phyloP scores from a whole-genome alignment of 768 basidiomycete genomes.

The Rhizopogon vulgaris region DNA sequence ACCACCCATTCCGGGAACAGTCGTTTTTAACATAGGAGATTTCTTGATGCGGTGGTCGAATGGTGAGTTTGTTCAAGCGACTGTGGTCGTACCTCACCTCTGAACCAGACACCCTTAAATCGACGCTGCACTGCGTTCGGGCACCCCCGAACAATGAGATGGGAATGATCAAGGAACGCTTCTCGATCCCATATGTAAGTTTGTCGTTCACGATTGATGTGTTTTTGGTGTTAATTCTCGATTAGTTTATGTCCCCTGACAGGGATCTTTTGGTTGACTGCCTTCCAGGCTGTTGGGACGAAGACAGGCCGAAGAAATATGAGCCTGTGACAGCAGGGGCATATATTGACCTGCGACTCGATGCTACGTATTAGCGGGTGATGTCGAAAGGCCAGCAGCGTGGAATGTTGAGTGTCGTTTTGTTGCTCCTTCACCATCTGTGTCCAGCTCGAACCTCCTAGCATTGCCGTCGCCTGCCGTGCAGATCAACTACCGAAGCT shows the following conservation, averaged over 20 bases:
- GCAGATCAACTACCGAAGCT: too few species aligned
- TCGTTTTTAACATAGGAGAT: slow-evolving; percentile 49
- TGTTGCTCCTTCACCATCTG: too few species aligned
- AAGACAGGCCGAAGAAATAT: slow-evolving; percentile 42
- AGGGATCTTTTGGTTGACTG: slow-evolving; percentile 38
- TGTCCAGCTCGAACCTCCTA: too few species aligned
- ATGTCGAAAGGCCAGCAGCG: too few species aligned
- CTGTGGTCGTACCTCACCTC: not conserved
- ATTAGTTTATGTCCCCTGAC: slow-evolving; percentile 28
- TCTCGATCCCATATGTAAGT: slow-evolving; percentile 58
- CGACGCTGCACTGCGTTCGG: slow-evolving; percentile 46
- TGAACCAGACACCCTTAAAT: slow-evolving; percentile 22
- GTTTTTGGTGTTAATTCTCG: slow-evolving; percentile 7
- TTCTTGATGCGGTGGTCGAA: slow-evolving; percentile 43
- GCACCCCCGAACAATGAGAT: slow-evolving; percentile 25
- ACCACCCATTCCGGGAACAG: slow-evolving; percentile 37
- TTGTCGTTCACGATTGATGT: not conserved
- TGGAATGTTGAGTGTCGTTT: too few species aligned
- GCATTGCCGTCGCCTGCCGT: too few species aligned
- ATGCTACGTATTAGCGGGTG: slow-evolving; percentile 25
- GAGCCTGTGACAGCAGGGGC: slow-evolving; percentile 35
- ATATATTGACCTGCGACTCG: slow-evolving; percentile 35
- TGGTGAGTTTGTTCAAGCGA: slow-evolving; percentile 6
- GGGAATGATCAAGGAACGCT: slow-evolving; percentile 42
- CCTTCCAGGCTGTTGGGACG: slow-evolving; percentile 46